phyloP scores from a whole-genome alignment of 2,329 filamentous ascomycete genomes.

The Botrytis pseudocinerea region DNA sequence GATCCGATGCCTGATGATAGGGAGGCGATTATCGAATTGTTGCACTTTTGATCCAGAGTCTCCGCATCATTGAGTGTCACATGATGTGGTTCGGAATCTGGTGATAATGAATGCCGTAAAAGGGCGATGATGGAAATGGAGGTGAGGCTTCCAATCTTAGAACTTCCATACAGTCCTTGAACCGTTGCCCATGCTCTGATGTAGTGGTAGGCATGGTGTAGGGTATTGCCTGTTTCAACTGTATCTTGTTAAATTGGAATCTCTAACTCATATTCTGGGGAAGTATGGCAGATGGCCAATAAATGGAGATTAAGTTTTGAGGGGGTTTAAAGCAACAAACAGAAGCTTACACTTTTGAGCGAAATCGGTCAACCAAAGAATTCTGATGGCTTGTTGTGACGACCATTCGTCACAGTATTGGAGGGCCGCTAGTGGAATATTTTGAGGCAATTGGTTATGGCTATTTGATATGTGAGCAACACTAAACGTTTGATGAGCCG shows the following conservation, averaged over 20 bases:
- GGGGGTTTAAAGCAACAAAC: neutral
- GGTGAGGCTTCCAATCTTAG: neutral
- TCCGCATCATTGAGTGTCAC: neutral
- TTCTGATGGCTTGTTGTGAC: neutral
- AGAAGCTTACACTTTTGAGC: neutral
- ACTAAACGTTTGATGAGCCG: neutral
- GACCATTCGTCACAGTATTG: neutral
- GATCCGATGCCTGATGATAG: neutral
- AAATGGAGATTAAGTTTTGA: neutral
- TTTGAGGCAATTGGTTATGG: too few relatives aligned
- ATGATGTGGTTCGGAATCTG: neutral
- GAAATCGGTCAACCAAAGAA: neutral
- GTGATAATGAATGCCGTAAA: neutral
- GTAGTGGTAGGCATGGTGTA: conserved; percentile 20
- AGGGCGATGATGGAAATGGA: neutral
- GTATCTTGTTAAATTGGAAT: neutral
- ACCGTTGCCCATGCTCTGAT: conserved; percentile 25
- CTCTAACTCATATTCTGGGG: neutral
- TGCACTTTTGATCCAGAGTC: neutral
- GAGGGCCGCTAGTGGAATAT: neutral
- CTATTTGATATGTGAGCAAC: neutral
- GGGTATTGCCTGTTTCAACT: neutral
- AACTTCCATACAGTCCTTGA: neutral
- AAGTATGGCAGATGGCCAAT: neutral
- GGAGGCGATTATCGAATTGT: neutral